Evolutionary conservation across 2,329 filamentous ascomycete genomes (phyloP).

Genomic region (Botryotinia globosa): DNA sequence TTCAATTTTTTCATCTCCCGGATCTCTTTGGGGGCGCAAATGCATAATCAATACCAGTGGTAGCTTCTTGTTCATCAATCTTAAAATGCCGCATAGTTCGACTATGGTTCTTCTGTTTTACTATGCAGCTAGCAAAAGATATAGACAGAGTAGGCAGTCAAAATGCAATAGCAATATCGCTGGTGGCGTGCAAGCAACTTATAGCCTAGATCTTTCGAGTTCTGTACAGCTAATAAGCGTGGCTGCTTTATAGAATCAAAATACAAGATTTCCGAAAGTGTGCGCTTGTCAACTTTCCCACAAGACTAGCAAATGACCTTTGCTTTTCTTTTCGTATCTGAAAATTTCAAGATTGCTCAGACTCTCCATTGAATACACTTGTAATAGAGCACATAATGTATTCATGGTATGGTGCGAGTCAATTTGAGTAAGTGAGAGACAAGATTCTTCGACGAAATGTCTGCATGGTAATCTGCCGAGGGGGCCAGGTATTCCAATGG

Average conservation of each 20-base stretch:
- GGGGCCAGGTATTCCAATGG: too few species aligned
- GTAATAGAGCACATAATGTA: neutral
- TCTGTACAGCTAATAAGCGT: neutral
- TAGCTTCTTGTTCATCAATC: neutral
- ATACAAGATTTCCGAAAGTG: neutral
- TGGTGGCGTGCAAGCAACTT: neutral
- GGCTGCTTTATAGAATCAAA: neutral
- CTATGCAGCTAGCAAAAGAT: neutral
- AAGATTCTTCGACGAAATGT: neutral
- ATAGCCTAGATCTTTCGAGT: neutral
- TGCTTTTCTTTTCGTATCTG: neutral
- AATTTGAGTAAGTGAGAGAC: neutral
- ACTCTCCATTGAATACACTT: neutral
- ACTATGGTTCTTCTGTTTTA: neutral
- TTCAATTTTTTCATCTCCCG: neutral
- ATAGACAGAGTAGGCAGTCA: neutral
- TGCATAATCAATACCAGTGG: neutral
- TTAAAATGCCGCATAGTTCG: constrained; percentile 35
- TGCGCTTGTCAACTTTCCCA: neutral
- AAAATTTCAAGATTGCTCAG: neutral
- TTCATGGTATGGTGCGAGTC: neutral
- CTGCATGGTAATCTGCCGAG: neutral
- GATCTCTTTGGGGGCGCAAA: neutral
- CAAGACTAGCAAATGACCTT: neutral
- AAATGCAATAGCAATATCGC: neutral